Conservation (phyloP, 768 basidiomycete genomes). For the Rhodotorula graminis region DNA sequence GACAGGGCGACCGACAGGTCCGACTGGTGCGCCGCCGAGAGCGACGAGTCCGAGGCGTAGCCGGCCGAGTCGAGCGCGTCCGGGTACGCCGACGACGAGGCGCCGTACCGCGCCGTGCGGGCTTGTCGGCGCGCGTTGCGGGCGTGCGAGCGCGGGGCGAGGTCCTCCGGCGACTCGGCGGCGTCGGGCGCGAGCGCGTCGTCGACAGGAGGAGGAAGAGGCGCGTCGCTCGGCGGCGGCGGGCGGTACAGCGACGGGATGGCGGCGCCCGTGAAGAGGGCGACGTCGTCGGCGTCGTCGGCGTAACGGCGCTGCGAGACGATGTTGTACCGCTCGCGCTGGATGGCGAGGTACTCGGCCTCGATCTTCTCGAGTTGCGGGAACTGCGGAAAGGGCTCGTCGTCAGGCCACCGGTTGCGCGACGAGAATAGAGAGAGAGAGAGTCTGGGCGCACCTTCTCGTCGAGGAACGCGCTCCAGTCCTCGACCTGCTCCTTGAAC, state of each 20-base stretch:
- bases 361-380: conserved; percentile 50
- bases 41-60: conserved; percentile 27
- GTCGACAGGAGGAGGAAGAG: background rate
- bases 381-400: conserved; percentile 39
- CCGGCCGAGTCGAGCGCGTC: conserved; percentile 22
- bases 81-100: background rate
- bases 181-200: conserved; percentile 37
- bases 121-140: conserved; percentile 42
- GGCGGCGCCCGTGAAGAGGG: conserved; percentile 40
- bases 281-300: conserved; percentile 42
- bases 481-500: conserved; percentile 50
- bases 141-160: conserved; percentile 45
- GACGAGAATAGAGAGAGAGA: background rate
- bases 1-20: conserved; percentile 33
- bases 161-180: conserved; percentile 32
- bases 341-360: conserved; percentile 42
- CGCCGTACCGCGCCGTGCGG: conserved; percentile 36
- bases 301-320: conserved; percentile 36
- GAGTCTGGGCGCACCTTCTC: conserved; percentile 47
- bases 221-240: background rate
- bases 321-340: conserved; percentile 41
- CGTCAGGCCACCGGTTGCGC: background rate
- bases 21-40: conserved; percentile 19
- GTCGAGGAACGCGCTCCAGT: conserved; percentile 50
- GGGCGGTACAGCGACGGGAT: conserved; percentile 17